Evolutionary conservation across 2,329 filamentous ascomycete species (phyloP), one percentile per base, ranked within the genome.

Genomic region (Fusarium siculi): DNA sequence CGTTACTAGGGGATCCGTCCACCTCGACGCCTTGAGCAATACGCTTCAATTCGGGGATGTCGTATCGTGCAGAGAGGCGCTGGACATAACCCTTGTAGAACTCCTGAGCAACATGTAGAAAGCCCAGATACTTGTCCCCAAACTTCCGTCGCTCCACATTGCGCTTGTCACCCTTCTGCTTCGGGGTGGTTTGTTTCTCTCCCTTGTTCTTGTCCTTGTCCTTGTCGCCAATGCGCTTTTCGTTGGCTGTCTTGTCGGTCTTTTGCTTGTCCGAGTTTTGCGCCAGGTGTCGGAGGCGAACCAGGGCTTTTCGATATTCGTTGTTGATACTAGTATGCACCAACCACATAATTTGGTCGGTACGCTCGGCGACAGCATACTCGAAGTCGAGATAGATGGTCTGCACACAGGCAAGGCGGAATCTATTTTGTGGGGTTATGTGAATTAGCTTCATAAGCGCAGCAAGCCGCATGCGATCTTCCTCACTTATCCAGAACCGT

Each of bases 41-140:
- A 74, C 85, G 83, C 67, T 84, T 83, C 40, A 90, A 82, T 77
- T 87, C 86, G 37, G 82, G 83, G 64, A 88, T 85, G 64, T 86
- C 85, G 77, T 90, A 92, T 56, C 87, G 86, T 32, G 85, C 86
- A 59, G 92, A 91, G 30, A 98, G 86, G 63, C 92, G 90, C 81
- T 96, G 91, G 61, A 98, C 92, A 78, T 94, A 96, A 74, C 91
- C 91, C 78, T 93, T 91, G 85, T 98, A 98, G 81, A 97, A 98
- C 77, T 91, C 90, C 82, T 96, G 93, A 74, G 94, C 93, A 52
- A 92, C 92, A 82, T 96, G 97, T 76, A 98, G 90, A 81, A 97
- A 98, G 74, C 90, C 89, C 64, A 92, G 86, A 81, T 97, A 98
- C 72, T 92, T 88, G 82, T 93, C 95, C 80, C 93, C 92, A 56